Conservation (phyloP, 148 eudicot species). For the Cornus florida region DNA sequence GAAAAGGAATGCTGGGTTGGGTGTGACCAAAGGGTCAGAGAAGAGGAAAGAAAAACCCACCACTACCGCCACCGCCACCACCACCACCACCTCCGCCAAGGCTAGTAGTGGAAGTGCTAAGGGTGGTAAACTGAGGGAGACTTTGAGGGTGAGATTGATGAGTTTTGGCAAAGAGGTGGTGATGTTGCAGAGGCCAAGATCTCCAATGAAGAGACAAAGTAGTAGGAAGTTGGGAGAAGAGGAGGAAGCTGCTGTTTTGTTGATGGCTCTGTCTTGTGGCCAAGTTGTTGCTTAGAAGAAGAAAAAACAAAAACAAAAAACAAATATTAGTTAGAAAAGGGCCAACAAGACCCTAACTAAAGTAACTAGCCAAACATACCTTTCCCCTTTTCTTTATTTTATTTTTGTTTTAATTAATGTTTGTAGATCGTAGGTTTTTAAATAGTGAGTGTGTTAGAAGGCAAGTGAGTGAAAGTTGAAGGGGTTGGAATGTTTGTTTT, state of each 20-base stretch:
- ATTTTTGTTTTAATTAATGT: no score
- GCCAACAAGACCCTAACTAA: background rate
- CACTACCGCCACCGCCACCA: background rate
- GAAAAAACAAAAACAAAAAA: no score
- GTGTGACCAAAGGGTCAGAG: conserved; percentile 19
- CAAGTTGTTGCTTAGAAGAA: conserved; percentile 36
- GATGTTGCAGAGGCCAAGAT: conserved; percentile 26
- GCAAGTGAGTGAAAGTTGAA: background rate
- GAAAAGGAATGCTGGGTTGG: conserved; percentile 31
- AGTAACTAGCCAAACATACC: background rate
- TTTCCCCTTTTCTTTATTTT: background rate
- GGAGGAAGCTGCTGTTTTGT: conserved; percentile 51
- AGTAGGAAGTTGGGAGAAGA: conserved; percentile 42
- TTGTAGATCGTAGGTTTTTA: no score
- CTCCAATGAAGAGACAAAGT: conserved; percentile 29
- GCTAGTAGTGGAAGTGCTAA: conserved; percentile 6
- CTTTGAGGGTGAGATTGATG: conserved; percentile 29
- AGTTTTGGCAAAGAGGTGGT: conserved; percentile 21
- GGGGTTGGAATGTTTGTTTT: background rate
- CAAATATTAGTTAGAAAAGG: background rate
- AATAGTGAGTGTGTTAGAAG: background rate
- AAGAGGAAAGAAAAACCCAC: conserved; percentile 16
- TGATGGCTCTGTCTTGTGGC: conserved; percentile 59
- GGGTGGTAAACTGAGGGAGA: background rate
- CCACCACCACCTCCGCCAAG: background rate